These are phyloP conservation scores for Bacterosira constricta DNA, from an alignment of 108 stramenopile genomes.

Conservation along the genomic window DNA sequence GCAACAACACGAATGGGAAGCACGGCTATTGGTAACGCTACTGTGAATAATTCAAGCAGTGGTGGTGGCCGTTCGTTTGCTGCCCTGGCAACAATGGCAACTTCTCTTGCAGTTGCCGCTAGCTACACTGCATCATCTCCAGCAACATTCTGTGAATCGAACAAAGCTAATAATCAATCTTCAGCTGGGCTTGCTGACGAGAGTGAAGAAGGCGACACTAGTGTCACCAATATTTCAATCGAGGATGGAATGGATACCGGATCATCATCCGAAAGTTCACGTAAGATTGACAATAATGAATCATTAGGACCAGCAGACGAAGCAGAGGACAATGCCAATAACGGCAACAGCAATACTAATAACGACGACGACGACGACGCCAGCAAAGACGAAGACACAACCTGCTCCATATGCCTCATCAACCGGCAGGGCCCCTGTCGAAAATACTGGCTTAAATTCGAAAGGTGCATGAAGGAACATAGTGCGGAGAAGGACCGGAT, in stretches of 20 bases:
- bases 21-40: neutral
- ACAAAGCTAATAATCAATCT: neutral
- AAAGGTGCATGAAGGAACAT: conserved; percentile 86
- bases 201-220: neutral
- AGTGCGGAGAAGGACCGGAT: conserved; percentile 40
- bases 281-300: too few relatives aligned
- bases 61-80: neutral
- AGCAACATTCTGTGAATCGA: neutral
- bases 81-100: neutral
- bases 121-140: neutral
- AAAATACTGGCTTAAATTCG: conserved; percentile 80
- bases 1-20: neutral
- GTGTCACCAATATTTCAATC: neutral
- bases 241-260: conserved; percentile 39
- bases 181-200: conserved; percentile 24
- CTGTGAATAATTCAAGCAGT: neutral
- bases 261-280: neutral
- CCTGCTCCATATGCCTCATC: conserved; percentile 83
- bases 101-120: neutral
- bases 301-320: conserved; percentile 15
- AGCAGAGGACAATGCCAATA: neutral
- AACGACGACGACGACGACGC: conserved; percentile 74
- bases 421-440: conserved; percentile 90
- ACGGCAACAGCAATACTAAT: conserved; percentile 35
- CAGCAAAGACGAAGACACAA: conserved; percentile 78